Evolutionary conservation across 169 alveolate species (phyloP).

Genomic region (Cryptosporidium andersoni): DNA sequence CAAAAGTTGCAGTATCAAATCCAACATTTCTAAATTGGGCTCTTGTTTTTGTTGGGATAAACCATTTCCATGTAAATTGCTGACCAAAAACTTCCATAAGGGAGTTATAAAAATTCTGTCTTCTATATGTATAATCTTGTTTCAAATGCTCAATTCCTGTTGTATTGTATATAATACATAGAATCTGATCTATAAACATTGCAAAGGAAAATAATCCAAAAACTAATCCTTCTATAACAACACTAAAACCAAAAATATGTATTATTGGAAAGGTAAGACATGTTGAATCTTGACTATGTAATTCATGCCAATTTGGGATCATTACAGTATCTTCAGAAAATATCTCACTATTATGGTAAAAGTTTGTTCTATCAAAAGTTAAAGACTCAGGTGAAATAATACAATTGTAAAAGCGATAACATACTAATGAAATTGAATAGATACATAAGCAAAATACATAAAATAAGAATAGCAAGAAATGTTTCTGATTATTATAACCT

Average conservation of each 20-base stretch:
- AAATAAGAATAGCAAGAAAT: constrained; percentile 78
- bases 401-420: constrained; percentile 46
- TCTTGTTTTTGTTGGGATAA: constrained; percentile 57
- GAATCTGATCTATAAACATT: constrained; percentile 51
- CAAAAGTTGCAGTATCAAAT: constrained; percentile 30
- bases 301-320: background rate
- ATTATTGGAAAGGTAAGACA: constrained; percentile 28
- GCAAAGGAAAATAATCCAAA: constrained; percentile 63
- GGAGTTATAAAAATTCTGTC: constrained; percentile 11
- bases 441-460: constrained; percentile 69
- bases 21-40: constrained; percentile 23
- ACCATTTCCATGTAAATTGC: constrained; percentile 64
- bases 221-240: constrained; percentile 30
- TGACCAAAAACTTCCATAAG: constrained; percentile 47
- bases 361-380: background rate
- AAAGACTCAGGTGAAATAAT: constrained; percentile 18
- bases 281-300: background rate
- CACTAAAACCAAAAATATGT: constrained; percentile 51
- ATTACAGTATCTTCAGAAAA: too few species aligned
- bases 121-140: constrained; percentile 48
- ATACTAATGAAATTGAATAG: constrained; percentile 26
- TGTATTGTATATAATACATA: constrained; percentile 50
- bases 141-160: constrained; percentile 66
- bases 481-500: constrained; percentile 82
- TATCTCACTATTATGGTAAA: background rate